Evolutionary conservation across 306 rosid genomes (phyloP).

Genomic region (Arachis hypogaea): DNA sequence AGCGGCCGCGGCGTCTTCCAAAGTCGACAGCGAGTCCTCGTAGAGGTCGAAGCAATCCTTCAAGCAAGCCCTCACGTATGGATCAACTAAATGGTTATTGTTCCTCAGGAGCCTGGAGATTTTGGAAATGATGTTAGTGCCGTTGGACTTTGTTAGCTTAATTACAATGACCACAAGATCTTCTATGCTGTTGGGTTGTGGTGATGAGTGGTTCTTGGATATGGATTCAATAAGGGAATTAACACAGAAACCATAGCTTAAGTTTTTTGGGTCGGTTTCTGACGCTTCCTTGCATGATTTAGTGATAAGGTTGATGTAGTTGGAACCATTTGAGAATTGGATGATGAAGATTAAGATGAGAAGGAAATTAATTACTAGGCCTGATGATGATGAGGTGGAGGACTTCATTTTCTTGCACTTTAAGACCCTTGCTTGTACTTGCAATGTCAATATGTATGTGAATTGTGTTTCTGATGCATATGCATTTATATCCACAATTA

Average conservation of each 20-base stretch:
- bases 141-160: constrained; percentile 51
- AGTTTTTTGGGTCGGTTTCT: constrained; percentile 52
- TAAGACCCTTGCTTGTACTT: too few relatives aligned
- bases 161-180: constrained; percentile 48
- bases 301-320: constrained; percentile 33
- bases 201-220: constrained; percentile 11
- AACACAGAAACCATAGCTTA: constrained; percentile 58
- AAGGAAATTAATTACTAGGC: neutral
- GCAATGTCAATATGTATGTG: too few relatives aligned
- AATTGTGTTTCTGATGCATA: neutral
- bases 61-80: constrained; percentile 43
- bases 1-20: constrained; percentile 50
- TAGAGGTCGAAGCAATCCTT: constrained; percentile 58
- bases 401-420: constrained; percentile 31
- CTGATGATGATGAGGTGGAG: neutral
- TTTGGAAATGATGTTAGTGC: constrained; percentile 43
- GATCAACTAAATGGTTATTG: neutral
- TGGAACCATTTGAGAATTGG: constrained; percentile 32
- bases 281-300: constrained; percentile 60
- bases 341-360: constrained; percentile 1
- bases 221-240: constrained; percentile 42
- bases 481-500: neutral
- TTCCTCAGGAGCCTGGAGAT: constrained; percentile 46
- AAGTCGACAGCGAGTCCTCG: constrained; percentile 37
- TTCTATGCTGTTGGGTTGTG: constrained; percentile 34